A percentile compares a stretch with the other conserved stretches of the same genome.
phyloP scores from a whole-genome alignment of 331 rosid genomes.

The Phaseolus coccineus region DNA sequence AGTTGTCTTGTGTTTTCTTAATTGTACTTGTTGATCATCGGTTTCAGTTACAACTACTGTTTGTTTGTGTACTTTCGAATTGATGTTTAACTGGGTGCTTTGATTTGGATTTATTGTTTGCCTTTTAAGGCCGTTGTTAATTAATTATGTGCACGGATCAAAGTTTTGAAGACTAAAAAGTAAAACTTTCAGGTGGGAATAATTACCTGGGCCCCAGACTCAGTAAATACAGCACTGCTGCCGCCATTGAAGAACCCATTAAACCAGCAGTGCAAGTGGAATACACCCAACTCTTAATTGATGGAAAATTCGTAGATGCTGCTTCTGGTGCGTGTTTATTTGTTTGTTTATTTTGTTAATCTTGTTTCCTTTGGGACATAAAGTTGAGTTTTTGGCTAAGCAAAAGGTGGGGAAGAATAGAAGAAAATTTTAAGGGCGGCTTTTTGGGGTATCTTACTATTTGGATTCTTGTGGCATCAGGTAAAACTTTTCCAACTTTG shows the following conservation, averaged over 20 bases:
- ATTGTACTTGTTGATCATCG: slow-evolving; percentile 15
- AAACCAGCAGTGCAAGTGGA: slow-evolving; percentile 62
- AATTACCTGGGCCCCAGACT: slow-evolving; percentile 49
- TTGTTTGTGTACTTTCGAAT: background rate
- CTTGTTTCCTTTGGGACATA: slow-evolving; percentile 1
- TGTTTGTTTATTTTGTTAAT: slow-evolving; percentile 39
- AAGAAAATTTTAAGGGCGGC: background rate
- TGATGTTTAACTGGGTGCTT: background rate
- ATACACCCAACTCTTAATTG: slow-evolving; percentile 70
- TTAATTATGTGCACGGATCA: background rate
- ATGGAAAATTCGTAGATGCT: slow-evolving; percentile 84
- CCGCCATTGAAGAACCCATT: slow-evolving; percentile 70
- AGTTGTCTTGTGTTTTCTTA: background rate
- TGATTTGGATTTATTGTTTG: slow-evolving; percentile 6
- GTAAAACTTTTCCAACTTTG: slow-evolving; percentile 75
- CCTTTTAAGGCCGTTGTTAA: background rate
- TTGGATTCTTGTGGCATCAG: slow-evolving; percentile 56
- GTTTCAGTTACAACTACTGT: background rate
- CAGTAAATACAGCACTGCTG: slow-evolving; percentile 66
- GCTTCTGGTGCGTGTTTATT: slow-evolving; percentile 68
- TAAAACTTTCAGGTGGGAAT: slow-evolving; percentile 55
- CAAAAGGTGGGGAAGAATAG: background rate
- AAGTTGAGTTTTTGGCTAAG: background rate
- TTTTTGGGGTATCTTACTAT: slow-evolving; percentile 18
- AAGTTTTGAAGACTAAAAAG: background rate